Evolutionary conservation across 208 protist genomes (phyloP), one percentile per base, ranked within the genome.

Genomic region (Crithidia bombi): DNA sequence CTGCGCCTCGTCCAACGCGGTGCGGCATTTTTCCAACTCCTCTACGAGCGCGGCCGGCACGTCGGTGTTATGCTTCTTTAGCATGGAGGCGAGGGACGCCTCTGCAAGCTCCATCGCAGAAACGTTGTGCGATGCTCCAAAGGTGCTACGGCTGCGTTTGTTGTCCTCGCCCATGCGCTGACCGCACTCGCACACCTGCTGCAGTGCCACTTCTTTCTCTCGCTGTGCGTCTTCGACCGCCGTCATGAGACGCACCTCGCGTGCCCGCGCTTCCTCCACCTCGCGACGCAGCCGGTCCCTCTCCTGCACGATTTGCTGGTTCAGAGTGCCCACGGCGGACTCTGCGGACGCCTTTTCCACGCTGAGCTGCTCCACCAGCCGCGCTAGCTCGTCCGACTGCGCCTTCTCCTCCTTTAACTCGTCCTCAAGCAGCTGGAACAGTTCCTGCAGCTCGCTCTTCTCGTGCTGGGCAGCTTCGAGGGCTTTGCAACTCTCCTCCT

Each of bases 371-470:
- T 69, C 49, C 65, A 83, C 70, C n/a, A 71, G 35, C 14, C 35
- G 56, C 39, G 33, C 57, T 12, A 78, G 75, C 32, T 71, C 63
- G 15, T 86, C 78, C 5, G 76, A 76, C 36, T 75, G 72, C 11
- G 23, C 55, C 61, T 85, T 81, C 38, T 85, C 64, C 44, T 83
- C 62, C 26, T 51, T 56, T 21, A 86, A 33, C 41, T 83, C 78
- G 5, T 79, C 73, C 52, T 90, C 78, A 23, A 82, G 71, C 0
- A 78, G 66, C 9, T 75, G 72, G 25, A 80, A 79, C 19, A 75
- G 44, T 32, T 87, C 80, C n/a, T 73, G 69, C 64, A 85, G 55
- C 50, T 88, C 73, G 9, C 51, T 32, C 15, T 43, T 75, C 26
- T 83, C 76, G n/a, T 66, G 38, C 23, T 61, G 39, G 7, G 50